A percentile compares a stretch with the other conserved stretches of the same genome.
phyloP scores from a whole-genome alignment of 441 rosid species.

The Dalechampia spathulata region DNA sequence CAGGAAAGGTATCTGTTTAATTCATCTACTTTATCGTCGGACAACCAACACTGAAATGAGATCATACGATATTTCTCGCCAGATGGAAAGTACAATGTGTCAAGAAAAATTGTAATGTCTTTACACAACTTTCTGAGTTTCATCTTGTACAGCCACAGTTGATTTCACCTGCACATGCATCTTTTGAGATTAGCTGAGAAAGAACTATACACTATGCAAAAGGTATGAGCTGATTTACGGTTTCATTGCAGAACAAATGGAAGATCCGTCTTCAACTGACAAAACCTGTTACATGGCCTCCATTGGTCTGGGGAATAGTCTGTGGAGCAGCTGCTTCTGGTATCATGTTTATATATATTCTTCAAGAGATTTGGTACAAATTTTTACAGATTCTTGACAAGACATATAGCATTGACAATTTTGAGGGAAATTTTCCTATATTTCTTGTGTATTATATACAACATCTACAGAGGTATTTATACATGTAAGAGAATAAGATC shows the following conservation, averaged over 20 bases:
- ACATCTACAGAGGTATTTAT: too few relatives aligned
- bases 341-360: constrained; percentile 19
- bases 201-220: constrained; percentile 7
- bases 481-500: too few relatives aligned
- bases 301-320: constrained; percentile 89
- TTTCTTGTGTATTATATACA: too few relatives aligned
- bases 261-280: constrained; percentile 97
- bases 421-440: too few relatives aligned
- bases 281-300: constrained; percentile 99
- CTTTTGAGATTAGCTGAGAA: not conserved
- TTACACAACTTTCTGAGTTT: not conserved
- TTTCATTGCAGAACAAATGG: constrained; percentile 72
- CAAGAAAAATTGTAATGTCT: not conserved
- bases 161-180: not conserved
- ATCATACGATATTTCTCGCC: too few relatives aligned
- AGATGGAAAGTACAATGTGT: not conserved
- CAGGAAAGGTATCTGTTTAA: too few relatives aligned
- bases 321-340: constrained; percentile 99
- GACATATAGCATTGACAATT: too few relatives aligned
- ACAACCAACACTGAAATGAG: too few relatives aligned
- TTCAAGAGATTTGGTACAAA: too few relatives aligned
- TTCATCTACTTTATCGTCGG: too few relatives aligned
- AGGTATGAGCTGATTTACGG: constrained; percentile 1
- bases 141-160: too few relatives aligned
- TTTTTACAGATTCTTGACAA: too few relatives aligned